Evolutionary conservation across 1,284 basidiomycete species (phyloP), one percentile per base, ranked within the genome.

Genomic region (Earliella scabrosa): DNA sequence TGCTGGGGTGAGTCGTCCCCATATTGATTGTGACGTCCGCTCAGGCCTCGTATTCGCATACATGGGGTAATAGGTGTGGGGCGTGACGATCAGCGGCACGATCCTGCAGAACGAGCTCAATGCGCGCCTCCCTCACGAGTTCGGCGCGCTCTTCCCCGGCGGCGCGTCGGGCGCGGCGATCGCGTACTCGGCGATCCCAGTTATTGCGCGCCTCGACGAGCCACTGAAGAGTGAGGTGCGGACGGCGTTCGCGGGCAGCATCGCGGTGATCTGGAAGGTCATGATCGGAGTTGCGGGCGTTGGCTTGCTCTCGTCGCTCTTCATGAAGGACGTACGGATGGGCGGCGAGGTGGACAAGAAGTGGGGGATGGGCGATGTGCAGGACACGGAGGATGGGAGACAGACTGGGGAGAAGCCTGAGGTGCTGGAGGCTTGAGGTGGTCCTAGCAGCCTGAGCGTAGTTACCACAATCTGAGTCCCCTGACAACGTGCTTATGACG

Each of bases 171-270:
- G 53, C 13, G 65, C 61, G n/a, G 61, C 61, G 11, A 56, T 72
- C 50, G 68, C 68, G 20, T 74, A 71, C 58, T 52, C 66, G 2
- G 56, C 65, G n/a, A 74, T 75, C 26, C 72, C 73, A 1, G 24
- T 45, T 13, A 70, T 75, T 44, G 5, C 18, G 1, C 13, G 8
- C 11, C 64, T 73, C 18, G 36, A 48, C 2, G 51, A 61, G 45
- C 63, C 65, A 10, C 58, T 73, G 13, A 54, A 53, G 11, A 34
- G 27, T 3, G 52, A 71, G 48, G 71, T 74, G 9, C 62, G 63
- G 6, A 46, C 20, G 9, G 71, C 71, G 16, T 75, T 74, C 54
- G 66, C 67, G 18, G 48, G 47, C 10, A 69, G 69, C 48, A 16
- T 73, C 38, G 36, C 50, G 4, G 50, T 65, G 10, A 44, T 71